Evolutionary conservation across 495 filamentous ascomycete species (phyloP).

Genomic region (Tuber magnatum): DNA sequence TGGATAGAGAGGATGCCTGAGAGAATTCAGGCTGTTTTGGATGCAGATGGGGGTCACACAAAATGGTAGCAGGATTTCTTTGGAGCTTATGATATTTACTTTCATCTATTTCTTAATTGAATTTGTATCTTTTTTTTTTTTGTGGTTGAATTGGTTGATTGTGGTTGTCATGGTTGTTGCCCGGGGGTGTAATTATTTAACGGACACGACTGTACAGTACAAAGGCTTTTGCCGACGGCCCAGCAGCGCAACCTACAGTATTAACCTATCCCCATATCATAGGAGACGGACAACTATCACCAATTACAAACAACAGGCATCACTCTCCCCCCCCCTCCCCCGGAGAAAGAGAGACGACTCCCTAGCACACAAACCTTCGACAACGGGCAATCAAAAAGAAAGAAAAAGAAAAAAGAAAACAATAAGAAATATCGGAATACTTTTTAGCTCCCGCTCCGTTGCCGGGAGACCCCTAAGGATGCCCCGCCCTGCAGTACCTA

Average conservation of each 20-base stretch:
- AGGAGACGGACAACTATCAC: background rate
- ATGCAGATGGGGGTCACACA: too few species aligned
- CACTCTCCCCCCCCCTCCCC: background rate
- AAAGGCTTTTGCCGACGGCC: background rate
- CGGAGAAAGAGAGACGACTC: background rate
- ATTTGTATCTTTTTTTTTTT: too few species aligned
- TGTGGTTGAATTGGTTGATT: too few species aligned
- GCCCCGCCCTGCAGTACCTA: slow-evolving; percentile 21
- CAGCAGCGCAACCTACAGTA: background rate
- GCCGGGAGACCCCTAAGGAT: slow-evolving; percentile 17
- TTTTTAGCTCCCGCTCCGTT: slow-evolving; percentile 9
- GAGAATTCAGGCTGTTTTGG: too few species aligned
- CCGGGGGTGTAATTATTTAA: too few species aligned
- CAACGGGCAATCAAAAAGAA: background rate
- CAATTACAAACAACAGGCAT: background rate
- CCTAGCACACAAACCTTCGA: background rate
- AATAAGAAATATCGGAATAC: background rate
- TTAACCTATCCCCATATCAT: background rate
- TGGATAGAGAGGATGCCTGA: too few species aligned
- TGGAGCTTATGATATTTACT: too few species aligned
- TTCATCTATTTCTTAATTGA: too few species aligned
- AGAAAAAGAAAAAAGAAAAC: background rate
- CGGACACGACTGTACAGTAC: background rate
- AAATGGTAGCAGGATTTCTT: too few species aligned
- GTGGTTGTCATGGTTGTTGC: too few species aligned